Evolutionary conservation across 2,329 filamentous ascomycete genomes (phyloP), one percentile per base, ranked within the genome.

Genomic region (Ascocoryne sarcoides): DNA sequence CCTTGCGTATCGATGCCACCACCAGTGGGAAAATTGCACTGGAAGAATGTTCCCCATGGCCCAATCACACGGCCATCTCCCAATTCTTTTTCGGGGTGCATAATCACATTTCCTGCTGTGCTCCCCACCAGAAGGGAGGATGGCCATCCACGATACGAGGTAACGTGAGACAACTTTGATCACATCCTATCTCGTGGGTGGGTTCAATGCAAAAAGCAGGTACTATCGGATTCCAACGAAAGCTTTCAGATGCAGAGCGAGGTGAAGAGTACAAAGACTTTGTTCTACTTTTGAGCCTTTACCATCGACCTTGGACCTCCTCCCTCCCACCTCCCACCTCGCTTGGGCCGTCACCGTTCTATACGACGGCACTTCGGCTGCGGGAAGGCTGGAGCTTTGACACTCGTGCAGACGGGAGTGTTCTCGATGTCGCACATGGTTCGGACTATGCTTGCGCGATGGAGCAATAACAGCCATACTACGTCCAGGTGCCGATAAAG

Each of bases 351-450:
- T n/a, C n/a, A n/a, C n/a, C n/a, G n/a, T n/a, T 17, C 7, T 26
- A 37, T 12, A 14, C 15, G 4, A 26, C 23, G 23, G 23, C 23
- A 7, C 23, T 26, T 26, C 23, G 23, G 23, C 7, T 26, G 23
- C 44, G 44, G 48, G 50, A 32, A 40, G 30, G 30, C n/a, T 37
- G 40, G 38, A 53, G 49, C 45, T 51, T 47, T 39, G 47, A 47
- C 44, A 20, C 23, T 44, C 40, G 33, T 50, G 47, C 47, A 50
- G 42, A 33, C 46, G 51, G 48, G 48, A 51, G 44, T 45, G 34
- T 38, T 39, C 29, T 43, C 35, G 45, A 54, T 54, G 53, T 54
- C 49, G 48, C 46, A 53, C 52, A 55, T 51, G 39, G 23, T 26
- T 33, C 32, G 42, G 37, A 32, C 44, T 30, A 51, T 41, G 40